Base-by-base conservation (phyloP, 2,329 filamentous ascomycete genomes). In the Fusarium tjaetaba region DNA sequence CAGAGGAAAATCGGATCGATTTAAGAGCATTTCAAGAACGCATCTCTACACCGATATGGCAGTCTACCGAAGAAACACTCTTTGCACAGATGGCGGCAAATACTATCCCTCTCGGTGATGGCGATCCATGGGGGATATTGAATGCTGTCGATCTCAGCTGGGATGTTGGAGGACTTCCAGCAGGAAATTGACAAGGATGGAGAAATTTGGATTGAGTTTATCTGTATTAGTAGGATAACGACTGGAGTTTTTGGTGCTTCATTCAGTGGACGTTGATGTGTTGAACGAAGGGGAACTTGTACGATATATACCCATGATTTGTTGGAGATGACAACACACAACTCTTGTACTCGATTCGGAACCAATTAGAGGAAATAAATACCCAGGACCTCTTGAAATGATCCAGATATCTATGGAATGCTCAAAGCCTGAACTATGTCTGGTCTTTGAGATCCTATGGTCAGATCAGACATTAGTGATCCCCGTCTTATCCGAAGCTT, bases 1-100 rank as follows among this genome's bases (percentile, higher is more conserved):
- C 72, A 11, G 81, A 82, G 60, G 82, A 83, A 61, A 83, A 82
- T 42, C 74, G 79, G 24, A 71, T 82, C 28, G 80, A 82, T 41
- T 59, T 82, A 34, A 74, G 81, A 32, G 68, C 77, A 11, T 79
- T 83, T 16, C 81, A 82, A 60, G 81, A 78, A 9, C 80, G 80
- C 9, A 74, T 80, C 9, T 51, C 73, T 20, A 77, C 76, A 22
- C 79, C 80, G 2, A 58, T 80, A 30, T 83, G 81, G 81, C 76
- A 78, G 38, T 61, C 72, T 11, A 77, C 79, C 11, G 81, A 82
- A 39, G 78, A 81, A 26, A 71, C 75, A 0, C 64, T 82, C 11
- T 78, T 80, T 36, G 74, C 74, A 20, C 77, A 81, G 34, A 75
- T 80, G 42, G 65, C 64, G 13, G 70, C 73, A 30, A 72, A 70